Evolutionary conservation across 495 filamentous ascomycete species (phyloP), one percentile per base, ranked within the genome.

Genomic region (Pseudotulostoma volvatum): DNA sequence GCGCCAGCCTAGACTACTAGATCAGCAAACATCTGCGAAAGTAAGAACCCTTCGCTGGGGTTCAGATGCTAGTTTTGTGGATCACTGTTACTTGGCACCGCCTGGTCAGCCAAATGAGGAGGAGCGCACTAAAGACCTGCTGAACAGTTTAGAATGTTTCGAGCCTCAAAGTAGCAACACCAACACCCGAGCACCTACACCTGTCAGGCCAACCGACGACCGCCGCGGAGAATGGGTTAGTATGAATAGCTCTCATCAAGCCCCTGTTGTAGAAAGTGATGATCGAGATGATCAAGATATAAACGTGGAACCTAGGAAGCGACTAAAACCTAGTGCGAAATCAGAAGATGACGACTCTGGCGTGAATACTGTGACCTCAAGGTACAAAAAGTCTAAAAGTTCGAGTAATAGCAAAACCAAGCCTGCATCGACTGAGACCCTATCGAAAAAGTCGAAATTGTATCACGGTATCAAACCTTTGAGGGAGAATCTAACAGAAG

Each of bases 401-500:
- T 48, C 55, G 9, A 54, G 43, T 21, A 50, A 44, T 34, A 43
- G 34, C 30, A 58, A 56, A 41, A 43, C 20, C 14, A 55, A 56
- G 19, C 52, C 57, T 7, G 39, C 47, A 11, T 60, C 56, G n/a
- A 54, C 47, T 20, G 55, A 63, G 8, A 37, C 42, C 7, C 0
- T 25, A 4, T 49, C 51, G 9, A 48, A 53, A 23, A 64, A 60
- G 42, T 43, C 52, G 8, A 52, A 54, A 34, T 23, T 53, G 1
- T 54, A 47, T 7, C 48, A 51, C 25, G 49, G 48, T 18, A 44
- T 49, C 34, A 83, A 77, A 54, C 19, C 60, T 1, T 53, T 66
- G 1, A 71, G 84, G 16, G 79, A 85, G 53, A 88, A 88, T 46
- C 66, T 94, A 18, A 77, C 77, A 0, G 81, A 86, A 42, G 77